phyloP scores from a whole-genome alignment of 2,329 filamentous ascomycete genomes.

The Botrytis fragariae region DNA sequence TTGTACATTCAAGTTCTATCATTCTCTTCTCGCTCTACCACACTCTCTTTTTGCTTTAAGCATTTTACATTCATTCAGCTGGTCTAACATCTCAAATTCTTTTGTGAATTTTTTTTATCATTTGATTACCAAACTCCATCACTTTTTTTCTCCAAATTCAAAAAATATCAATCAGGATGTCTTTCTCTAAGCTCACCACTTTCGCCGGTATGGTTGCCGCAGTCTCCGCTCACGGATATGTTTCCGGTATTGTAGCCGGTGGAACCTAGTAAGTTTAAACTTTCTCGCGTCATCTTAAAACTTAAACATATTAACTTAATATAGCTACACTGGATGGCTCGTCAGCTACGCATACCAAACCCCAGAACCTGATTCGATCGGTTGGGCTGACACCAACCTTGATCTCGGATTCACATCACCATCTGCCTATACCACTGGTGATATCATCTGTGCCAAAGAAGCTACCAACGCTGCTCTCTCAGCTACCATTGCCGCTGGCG shows the following conservation, averaged over 20 bases:
- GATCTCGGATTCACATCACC: constrained; percentile 50
- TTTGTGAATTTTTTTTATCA: not conserved
- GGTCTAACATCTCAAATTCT: constrained; percentile 14
- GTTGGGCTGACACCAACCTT: constrained; percentile 7
- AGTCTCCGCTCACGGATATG: constrained; percentile 46
- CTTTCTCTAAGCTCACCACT: constrained; percentile 33
- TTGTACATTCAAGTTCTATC: constrained; percentile 14
- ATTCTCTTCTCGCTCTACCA: constrained; percentile 6
- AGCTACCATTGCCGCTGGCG: constrained; percentile 46
- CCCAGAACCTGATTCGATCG: not conserved
- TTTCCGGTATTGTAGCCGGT: constrained; percentile 46
- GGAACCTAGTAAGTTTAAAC: constrained; percentile 40
- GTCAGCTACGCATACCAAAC: not conserved
- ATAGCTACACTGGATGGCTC: constrained; percentile 24
- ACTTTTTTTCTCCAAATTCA: not conserved
- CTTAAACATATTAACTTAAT: constrained; percentile 29
- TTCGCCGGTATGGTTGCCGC: constrained; percentile 24
- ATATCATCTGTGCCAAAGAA: constrained; percentile 51
- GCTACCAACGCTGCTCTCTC: constrained; percentile 43
- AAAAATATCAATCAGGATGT: constrained; percentile 26
- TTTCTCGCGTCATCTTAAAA: constrained; percentile 36
- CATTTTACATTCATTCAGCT: constrained; percentile 19
- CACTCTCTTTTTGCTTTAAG: constrained; percentile 14
- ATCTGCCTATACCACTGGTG: constrained; percentile 41
- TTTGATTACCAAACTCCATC: not conserved